Base-by-base conservation (phyloP, 2,329 filamentous ascomycete genomes). In the Trichoderma semiorbis region DNA sequence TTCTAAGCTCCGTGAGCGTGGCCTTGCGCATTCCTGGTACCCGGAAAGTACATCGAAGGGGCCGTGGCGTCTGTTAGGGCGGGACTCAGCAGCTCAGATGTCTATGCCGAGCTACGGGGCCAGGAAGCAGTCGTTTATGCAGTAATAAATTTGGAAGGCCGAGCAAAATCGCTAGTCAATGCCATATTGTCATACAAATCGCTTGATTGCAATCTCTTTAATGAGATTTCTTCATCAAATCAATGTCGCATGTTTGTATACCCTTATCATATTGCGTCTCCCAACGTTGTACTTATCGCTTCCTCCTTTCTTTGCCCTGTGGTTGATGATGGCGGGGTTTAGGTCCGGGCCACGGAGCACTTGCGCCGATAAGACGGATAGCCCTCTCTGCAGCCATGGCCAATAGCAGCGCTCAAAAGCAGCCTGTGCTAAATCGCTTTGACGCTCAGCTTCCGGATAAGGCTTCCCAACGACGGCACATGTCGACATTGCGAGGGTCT, bases 391-490 rank as follows among this genome's bases (percentile, higher is more conserved):
- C 4, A 8, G n/a, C 47, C 16, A 21, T 69, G 73, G 61, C 79
- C 79, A 81, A 81, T 81, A 32, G 74, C 71, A 68, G 60, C 71
- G 63, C 76, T 61, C 67, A 39, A 60, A 70, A 68, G 57, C 36
- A 70, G 73, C 75, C 75, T 74, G 74, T 80, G 79, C 75, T 75
- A 71, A 61, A 74, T 61, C 32, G 65, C 32, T 65, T 47, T 64
- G 65, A 63, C 21, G 30, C 53, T 36, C 34, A 26, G 57, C 36
- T 65, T 24, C 43, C 64, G 36, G 32, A 67, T 67, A 30, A 18
- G 64, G 64, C 32, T 32, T 39, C 24, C 21, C 58, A 39, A 28
- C 14, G 11, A 26, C 39, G 12, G 60, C 71, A 72, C 71, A 72
- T 69, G 71, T 60, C 60, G 53, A 28, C 28, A 61, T 65, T 65